phyloP scores from a whole-genome alignment of 2,329 filamentous ascomycete species.

The Colletotrichum sp. region DNA sequence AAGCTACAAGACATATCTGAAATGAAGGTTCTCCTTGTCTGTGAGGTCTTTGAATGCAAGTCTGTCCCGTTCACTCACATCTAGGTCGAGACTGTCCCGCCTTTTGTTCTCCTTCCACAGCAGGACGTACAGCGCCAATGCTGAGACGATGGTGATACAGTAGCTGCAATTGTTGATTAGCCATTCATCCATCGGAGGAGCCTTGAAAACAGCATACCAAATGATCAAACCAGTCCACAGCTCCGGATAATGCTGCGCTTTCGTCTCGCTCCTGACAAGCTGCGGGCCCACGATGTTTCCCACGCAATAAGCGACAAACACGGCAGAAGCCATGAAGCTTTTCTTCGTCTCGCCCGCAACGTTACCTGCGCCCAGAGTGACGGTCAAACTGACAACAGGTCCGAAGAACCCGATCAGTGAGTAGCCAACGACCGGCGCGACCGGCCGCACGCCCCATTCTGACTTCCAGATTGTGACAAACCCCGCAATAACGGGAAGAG shows the following conservation, averaged over 20 bases:
- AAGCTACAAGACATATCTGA: not conserved
- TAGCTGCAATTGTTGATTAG: not conserved
- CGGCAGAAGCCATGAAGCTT: conserved; percentile 60
- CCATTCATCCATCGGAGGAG: too few relatives aligned
- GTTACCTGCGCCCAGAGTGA: conserved; percentile 40
- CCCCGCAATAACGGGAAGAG: conserved; percentile 63
- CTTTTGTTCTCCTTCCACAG: not conserved
- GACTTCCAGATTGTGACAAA: conserved; percentile 66
- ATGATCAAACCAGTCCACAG: conserved; percentile 62
- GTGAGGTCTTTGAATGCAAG: not conserved
- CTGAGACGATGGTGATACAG: not conserved
- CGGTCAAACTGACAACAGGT: conserved; percentile 51
- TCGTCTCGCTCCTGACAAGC: conserved; percentile 56
- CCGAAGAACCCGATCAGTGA: conserved; percentile 64
- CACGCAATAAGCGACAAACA: conserved; percentile 64
- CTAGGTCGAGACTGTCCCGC: not conserved
- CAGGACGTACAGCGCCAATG: not conserved
- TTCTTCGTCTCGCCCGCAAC: conserved; percentile 67
- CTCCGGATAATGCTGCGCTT: conserved; percentile 58
- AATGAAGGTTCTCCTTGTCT: not conserved
- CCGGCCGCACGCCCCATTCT: conserved; percentile 53
- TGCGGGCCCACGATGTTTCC: conserved; percentile 66
- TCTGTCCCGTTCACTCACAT: not conserved
- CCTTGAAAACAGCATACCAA: conserved; percentile 39
- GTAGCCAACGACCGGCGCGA: conserved; percentile 60